Base-by-base conservation (phyloP, 768 basidiomycete genomes). In the Pholiota molesta region DNA sequence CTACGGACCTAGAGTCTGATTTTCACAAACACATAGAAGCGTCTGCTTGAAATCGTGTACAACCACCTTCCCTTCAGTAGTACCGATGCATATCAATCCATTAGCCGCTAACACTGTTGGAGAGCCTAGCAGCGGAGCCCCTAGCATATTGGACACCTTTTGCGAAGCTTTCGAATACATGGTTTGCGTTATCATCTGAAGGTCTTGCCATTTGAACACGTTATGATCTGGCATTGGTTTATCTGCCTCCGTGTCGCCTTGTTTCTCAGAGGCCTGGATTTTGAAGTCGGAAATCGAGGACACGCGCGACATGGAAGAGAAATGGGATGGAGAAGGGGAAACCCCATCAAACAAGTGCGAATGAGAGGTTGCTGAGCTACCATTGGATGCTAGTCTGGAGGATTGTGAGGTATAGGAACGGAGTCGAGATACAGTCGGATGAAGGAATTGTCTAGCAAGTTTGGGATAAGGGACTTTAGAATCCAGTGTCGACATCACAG, bases 11-110 rank as follows among this genome's bases (percentile, higher is more conserved):
- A 84, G 77, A 17, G 76, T 60, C 57, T 92, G 87, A 56, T 78
- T 85, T 9, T 94, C 94, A 66, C 95, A 94, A 10, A 96, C 78
- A 66, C 88, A 87, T 66, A 86, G 86, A 64, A 97, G 69, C 6
- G 87, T 87, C 73, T 99, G 97, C 69, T 89, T 89, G 72, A 97
- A 98, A 73, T 95, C 94, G 73, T 94, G 96, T 1, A 98, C 90
- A 52, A 87, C 81, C 45, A 92, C 81, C 68, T 83, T 86, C 13
- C 96, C 97, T 31, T 79, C 79, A 51, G 89, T 87, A 7, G 92
- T 95, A 16, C 97, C 97, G 7, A 98, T 78, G 66, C 95, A 97
- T 35, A 99, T 86, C 59, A 96, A 76, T 0, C 95, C 96, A 68
- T 92, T 93, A 13, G 92, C 91, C 10, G 90, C 86, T 59, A 98